Percentiles rank a stretch among this genome's conserved stretches.
Conservation (phyloP, 768 basidiomycete genomes). For the Pisolithus tinctorius region DNA sequence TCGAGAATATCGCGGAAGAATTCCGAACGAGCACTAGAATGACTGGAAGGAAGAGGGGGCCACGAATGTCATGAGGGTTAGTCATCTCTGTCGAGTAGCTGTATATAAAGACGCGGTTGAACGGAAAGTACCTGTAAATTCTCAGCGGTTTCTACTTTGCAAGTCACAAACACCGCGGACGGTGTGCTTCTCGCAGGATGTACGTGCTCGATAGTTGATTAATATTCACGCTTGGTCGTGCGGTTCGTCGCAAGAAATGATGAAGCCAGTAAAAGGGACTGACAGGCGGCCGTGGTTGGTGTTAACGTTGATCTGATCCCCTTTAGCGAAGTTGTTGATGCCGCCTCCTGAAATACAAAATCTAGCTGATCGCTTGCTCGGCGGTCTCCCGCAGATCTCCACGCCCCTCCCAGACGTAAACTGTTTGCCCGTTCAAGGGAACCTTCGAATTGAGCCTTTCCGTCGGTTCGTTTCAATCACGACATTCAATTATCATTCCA, state of each 20-base stretch:
- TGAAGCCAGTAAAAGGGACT: not conserved
- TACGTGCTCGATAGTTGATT: not conserved
- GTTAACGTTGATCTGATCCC: conserved; percentile 7
- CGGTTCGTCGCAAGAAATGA: not conserved
- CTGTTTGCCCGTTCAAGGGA: conserved; percentile 1
- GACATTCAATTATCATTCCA: not conserved
- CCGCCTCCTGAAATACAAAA: not conserved
- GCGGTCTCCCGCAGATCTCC: conserved; percentile 6
- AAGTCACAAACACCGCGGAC: conserved; percentile 6
- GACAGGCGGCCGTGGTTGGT: conserved; percentile 2
- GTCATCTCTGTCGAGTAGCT: conserved; percentile 2
- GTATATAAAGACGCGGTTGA: conserved; percentile 5
- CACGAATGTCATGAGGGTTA: conserved; percentile 6
- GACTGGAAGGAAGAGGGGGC: conserved; percentile 5
- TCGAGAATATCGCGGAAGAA: conserved; percentile 9
- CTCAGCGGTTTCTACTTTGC: conserved; percentile 4
- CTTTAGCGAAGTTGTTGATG: conserved; percentile 3
- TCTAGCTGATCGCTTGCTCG: conserved; percentile 1
- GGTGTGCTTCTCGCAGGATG: not conserved
- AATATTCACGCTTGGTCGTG: not conserved
- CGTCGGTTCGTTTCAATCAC: not conserved
- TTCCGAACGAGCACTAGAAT: conserved; percentile 1
- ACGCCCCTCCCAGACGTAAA: conserved; percentile 8
- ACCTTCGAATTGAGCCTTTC: not conserved
- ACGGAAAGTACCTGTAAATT: conserved; percentile 6